Percentiles rank a stretch among this genome's conserved stretches.
Conservation (phyloP, 1,139 yeast species). For the Sugiyamaella pinicola region DNA sequence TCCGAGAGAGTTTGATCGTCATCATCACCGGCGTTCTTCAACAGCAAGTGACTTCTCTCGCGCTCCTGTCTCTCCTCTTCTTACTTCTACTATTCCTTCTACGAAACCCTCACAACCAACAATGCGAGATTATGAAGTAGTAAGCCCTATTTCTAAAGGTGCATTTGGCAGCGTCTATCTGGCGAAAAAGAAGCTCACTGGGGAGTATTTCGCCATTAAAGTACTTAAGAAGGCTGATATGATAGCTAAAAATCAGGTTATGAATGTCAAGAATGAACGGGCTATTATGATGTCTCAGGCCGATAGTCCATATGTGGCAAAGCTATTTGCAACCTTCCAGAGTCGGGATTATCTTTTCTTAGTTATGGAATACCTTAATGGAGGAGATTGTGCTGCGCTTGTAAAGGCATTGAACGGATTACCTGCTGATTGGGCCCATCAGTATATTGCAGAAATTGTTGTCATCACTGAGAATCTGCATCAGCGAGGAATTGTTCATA, state of each 20-base stretch:
- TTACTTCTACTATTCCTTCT: conserved; percentile 61
- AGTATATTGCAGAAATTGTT: conserved; percentile 86
- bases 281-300: conserved; percentile 98
- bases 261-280: conserved; percentile 90
- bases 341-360: conserved; percentile 81
- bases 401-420: conserved; percentile 82
- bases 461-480: conserved; percentile 91
- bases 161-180: conserved; percentile 96
- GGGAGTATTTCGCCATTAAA: conserved; percentile 94
- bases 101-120: conserved; percentile 56
- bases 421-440: conserved; percentile 76
- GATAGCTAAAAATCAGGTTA: conserved; percentile 95
- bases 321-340: conserved; percentile 85
- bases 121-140: conserved; percentile 83
- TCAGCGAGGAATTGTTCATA: conserved; percentile 83
- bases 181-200: conserved; percentile 80
- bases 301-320: conserved; percentile 92
- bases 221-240: conserved; percentile 92
- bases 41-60: conserved; percentile 37
- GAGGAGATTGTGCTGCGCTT: conserved; percentile 93
- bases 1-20: conserved; percentile 34
- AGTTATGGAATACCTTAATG: conserved; percentile 95
- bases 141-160: conserved; percentile 94
- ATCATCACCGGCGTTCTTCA: conserved; percentile 36
- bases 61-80: conserved; percentile 79